Percentiles rank a stretch among this genome's conserved stretches.
phyloP scores from a whole-genome alignment of 345 rosid genomes.

The Syzygium oleosum region DNA sequence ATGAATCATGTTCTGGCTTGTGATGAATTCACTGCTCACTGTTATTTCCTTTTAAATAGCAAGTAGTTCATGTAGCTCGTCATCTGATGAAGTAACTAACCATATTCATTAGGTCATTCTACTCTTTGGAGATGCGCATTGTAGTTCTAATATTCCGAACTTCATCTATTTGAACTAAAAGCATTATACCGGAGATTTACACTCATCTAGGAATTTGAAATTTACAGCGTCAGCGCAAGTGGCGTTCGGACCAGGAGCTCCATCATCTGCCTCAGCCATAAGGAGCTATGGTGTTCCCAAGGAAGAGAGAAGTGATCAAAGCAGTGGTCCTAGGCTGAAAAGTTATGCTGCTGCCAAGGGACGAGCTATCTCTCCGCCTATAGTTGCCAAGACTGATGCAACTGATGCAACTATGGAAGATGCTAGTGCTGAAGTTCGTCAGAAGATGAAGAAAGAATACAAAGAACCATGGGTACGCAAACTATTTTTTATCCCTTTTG shows the following conservation, averaged over 20 bases:
- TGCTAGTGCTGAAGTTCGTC: not conserved
- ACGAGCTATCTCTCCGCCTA: not conserved
- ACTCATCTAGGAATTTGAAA: not conserved
- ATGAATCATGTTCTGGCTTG: not conserved
- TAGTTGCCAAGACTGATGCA: slow-evolving; percentile 10
- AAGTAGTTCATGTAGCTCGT: not conserved
- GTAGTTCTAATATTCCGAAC: not conserved
- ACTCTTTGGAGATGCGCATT: not conserved
- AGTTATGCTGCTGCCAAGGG: slow-evolving; percentile 8
- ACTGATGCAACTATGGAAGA: slow-evolving; percentile 1
- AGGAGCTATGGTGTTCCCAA: slow-evolving; percentile 21
- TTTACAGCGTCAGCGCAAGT: slow-evolving; percentile 41
- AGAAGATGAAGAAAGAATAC: slow-evolving; percentile 19
- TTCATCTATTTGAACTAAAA: not conserved
- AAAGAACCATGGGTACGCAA: slow-evolving; percentile 48
- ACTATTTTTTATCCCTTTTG: not conserved
- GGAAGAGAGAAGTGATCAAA: slow-evolving; percentile 16
- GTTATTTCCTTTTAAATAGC: not conserved
- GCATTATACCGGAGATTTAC: not conserved
- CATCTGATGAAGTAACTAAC: not conserved
- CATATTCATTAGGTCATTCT: not conserved
- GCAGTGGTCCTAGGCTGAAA: slow-evolving; percentile 1
- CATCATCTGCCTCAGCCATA: slow-evolving; percentile 21
- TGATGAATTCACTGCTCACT: not conserved
- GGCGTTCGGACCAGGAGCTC: slow-evolving; percentile 34